Evolutionary conservation across 805 yeast genomes (phyloP).

Genomic region (Blastobotrys peoriensis): DNA sequence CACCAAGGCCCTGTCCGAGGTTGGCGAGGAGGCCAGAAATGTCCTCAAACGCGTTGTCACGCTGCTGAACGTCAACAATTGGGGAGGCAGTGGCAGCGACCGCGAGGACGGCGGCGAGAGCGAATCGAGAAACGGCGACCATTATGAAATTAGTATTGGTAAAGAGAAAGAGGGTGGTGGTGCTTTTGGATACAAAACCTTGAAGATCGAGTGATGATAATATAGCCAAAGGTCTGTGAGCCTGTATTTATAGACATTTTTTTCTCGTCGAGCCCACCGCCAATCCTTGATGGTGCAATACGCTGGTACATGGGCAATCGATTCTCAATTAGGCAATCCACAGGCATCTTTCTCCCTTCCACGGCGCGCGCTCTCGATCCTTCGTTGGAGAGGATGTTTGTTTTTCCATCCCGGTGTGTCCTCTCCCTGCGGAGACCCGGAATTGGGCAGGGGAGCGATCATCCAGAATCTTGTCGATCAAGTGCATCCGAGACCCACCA

Average conservation of each 20-base stretch:
- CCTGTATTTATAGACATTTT: not conserved
- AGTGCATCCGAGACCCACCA: not conserved
- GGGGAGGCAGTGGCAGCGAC: not conserved
- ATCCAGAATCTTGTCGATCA: not conserved
- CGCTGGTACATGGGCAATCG: no score
- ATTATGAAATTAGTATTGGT: not conserved
- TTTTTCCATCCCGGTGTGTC: not conserved
- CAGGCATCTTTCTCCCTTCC: not conserved
- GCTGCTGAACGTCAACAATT: not conserved
- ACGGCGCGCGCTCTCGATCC: constrained; percentile 1
- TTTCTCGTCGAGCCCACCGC: no score
- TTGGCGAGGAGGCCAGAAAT: not conserved
- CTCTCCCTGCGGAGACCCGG: no score
- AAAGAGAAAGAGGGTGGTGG: no score
- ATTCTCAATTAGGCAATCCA: not conserved
- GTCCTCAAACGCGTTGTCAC: not conserved
- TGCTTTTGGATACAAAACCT: no score
- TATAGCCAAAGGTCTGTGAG: not conserved
- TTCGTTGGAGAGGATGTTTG: not conserved
- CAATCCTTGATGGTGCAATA: no score
- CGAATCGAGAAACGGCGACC: not conserved
- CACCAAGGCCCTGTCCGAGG: not conserved
- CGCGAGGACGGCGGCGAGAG: not conserved
- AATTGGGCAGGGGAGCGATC: not conserved
- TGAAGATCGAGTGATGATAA: no score